Evolutionary conservation across 2,329 filamentous ascomycete species (phyloP).

Genomic region (Phyllachora maydis): DNA sequence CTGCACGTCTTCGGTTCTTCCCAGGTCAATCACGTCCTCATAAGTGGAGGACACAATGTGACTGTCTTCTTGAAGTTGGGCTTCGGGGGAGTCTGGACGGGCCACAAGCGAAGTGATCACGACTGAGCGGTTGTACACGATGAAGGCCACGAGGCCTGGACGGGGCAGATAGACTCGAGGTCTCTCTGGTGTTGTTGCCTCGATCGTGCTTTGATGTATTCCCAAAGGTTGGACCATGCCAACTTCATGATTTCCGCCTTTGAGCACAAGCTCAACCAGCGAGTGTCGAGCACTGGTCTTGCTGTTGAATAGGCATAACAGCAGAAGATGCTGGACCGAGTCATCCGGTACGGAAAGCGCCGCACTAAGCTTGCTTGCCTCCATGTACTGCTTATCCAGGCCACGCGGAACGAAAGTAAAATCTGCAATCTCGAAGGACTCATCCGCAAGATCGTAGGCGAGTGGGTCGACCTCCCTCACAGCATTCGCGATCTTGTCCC

Average conservation of each 20-base stretch:
- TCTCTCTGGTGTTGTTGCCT: constrained; percentile 18
- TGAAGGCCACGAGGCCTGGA: constrained; percentile 60
- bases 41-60: constrained; percentile 45
- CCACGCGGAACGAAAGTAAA: constrained; percentile 47
- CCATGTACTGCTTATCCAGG: constrained; percentile 24
- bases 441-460: constrained; percentile 26
- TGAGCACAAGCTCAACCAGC: constrained; percentile 51
- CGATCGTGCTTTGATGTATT: constrained; percentile 35
- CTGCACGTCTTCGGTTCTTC: constrained; percentile 39
- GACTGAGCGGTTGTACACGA: constrained; percentile 61
- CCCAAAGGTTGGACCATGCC: constrained; percentile 48
- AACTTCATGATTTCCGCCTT: constrained; percentile 29
- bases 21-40: constrained; percentile 73
- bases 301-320: too few relatives aligned
- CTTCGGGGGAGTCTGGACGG: constrained; percentile 49
- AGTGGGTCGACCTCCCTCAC: too few relatives aligned
- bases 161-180: constrained; percentile 60
- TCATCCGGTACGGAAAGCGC: constrained; percentile 26
- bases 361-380: constrained; percentile 28
- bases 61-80: constrained; percentile 51
- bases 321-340: constrained; percentile 34
- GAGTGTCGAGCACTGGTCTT: constrained; percentile 45
- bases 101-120: constrained; percentile 55
- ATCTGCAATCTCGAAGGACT: constrained; percentile 57
- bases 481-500: constrained; percentile 39